Conservation (phyloP, 1,284 basidiomycete species). For the Rhodotorula sp. region DNA sequence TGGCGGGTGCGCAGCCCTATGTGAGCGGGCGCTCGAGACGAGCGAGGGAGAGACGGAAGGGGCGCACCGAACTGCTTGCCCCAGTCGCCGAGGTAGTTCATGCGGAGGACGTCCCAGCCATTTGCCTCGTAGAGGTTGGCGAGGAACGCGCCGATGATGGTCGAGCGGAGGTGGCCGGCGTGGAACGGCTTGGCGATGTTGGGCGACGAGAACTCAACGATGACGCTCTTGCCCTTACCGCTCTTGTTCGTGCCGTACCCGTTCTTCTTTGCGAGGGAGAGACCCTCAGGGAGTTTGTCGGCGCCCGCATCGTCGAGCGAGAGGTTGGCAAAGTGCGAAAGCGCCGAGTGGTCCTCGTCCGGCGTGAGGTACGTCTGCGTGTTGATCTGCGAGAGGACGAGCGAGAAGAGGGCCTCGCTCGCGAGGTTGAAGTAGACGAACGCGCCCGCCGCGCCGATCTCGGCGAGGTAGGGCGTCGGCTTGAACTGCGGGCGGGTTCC, state of each 20-base stretch:
- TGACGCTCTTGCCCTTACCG: slow-evolving; percentile 71
- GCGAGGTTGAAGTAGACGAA: slow-evolving; percentile 82
- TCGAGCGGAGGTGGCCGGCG: slow-evolving; percentile 93
- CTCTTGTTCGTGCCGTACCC: slow-evolving; percentile 55
- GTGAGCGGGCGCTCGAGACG: neutral
- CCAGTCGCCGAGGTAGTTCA: slow-evolving; percentile 77
- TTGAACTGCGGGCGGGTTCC: slow-evolving; percentile 56
- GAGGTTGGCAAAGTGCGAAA: slow-evolving; percentile 29
- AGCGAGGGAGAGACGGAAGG: no score
- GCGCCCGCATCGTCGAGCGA: slow-evolving; percentile 36
- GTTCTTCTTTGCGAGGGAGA: slow-evolving; percentile 55
- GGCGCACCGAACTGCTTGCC: slow-evolving; percentile 55
- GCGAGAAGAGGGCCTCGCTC: slow-evolving; percentile 68
- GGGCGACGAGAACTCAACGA: slow-evolving; percentile 89
- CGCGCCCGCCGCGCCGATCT: slow-evolving; percentile 67
- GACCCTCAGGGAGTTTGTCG: slow-evolving; percentile 44
- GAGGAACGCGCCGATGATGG: slow-evolving; percentile 95
- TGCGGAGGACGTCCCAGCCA: slow-evolving; percentile 85
- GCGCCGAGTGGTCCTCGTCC: slow-evolving; percentile 34
- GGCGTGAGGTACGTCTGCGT: slow-evolving; percentile 61
- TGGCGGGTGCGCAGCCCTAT: slow-evolving; percentile 45
- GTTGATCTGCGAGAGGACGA: slow-evolving; percentile 80
- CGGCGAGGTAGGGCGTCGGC: slow-evolving; percentile 60
- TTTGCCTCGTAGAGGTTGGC: slow-evolving; percentile 87
- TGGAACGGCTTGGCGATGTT: slow-evolving; percentile 99